phyloP scores from a whole-genome alignment of 768 basidiomycete genomes.

The Kwoniella mangroviensis region DNA sequence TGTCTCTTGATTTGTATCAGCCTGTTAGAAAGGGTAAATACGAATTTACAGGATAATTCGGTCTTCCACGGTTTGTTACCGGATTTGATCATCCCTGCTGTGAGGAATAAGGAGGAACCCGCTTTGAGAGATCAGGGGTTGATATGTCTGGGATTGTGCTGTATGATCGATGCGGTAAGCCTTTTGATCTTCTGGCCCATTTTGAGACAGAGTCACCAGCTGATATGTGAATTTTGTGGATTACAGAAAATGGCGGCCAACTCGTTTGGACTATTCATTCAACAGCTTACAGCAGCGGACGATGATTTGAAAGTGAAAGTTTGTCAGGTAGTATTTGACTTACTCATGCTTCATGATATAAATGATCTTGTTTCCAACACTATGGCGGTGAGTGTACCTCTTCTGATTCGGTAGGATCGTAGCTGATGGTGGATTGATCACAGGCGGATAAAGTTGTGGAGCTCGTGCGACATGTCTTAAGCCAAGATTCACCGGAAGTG shows the following conservation, averaged over 20 bases:
- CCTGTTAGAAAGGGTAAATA: conserved; percentile 82
- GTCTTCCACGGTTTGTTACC: conserved; percentile 70
- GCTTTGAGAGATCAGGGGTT: conserved; percentile 79
- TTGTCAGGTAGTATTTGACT: conserved; percentile 82
- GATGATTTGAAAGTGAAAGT: conserved; percentile 70
- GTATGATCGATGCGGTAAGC: conserved; percentile 68
- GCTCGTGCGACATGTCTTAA: conserved; percentile 66
- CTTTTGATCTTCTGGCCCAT: background rate
- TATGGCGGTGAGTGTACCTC: conserved; percentile 45
- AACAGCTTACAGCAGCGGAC: conserved; percentile 71
- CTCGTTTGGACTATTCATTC: conserved; percentile 79
- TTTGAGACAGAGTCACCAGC: too few species aligned
- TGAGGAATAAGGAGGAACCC: conserved; percentile 79
- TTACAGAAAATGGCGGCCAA: conserved; percentile 62
- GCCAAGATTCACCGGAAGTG: conserved; percentile 67
- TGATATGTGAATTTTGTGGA: background rate
- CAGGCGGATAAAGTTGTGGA: conserved; percentile 68
- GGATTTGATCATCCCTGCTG: conserved; percentile 87
- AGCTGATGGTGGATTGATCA: conserved; percentile 2
- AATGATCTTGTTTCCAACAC: conserved; percentile 56
- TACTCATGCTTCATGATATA: conserved; percentile 80
- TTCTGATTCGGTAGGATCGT: background rate
- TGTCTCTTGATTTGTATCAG: conserved; percentile 79
- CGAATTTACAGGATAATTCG: conserved; percentile 69
- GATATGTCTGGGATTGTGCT: conserved; percentile 78